A percentile compares a stretch with the other conserved stretches of the same genome.
Evolutionary conservation across 352 stramenopile genomes (phyloP).

Genomic region (Globisporangium takayamanum): DNA sequence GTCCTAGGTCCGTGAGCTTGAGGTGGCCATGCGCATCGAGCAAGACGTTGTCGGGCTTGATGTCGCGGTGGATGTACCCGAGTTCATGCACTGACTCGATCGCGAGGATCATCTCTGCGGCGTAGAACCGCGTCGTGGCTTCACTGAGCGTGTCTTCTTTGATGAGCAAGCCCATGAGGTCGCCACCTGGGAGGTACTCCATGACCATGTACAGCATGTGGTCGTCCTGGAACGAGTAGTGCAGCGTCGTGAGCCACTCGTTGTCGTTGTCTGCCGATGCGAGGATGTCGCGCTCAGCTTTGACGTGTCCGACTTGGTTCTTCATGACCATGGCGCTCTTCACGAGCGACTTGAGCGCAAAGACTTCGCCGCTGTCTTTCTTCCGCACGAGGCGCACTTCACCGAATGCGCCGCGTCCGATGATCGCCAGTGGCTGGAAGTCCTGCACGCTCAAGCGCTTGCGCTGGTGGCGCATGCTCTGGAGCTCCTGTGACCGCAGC

Average conservation of each 20-base stretch:
- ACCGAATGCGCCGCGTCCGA: slow-evolving; percentile 98
- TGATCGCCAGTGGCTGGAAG: slow-evolving; percentile 96
- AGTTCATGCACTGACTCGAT: slow-evolving; percentile 97
- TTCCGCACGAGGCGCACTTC: slow-evolving; percentile 92
- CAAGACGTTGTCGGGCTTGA: slow-evolving; percentile 97
- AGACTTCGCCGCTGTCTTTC: slow-evolving; percentile 80
- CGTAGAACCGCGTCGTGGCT: slow-evolving; percentile 92
- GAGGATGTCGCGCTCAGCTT: slow-evolving; percentile 96
- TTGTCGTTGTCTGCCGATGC: slow-evolving; percentile 92
- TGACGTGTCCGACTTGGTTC: slow-evolving; percentile 95
- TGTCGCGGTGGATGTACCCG: slow-evolving; percentile 98
- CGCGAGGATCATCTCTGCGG: slow-evolving; percentile 96
- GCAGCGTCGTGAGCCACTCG: slow-evolving; percentile 94
- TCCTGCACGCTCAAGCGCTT: slow-evolving; percentile 86
- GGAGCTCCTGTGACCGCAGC: slow-evolving; percentile 63
- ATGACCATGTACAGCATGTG: slow-evolving; percentile 93
- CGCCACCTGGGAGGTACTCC: slow-evolving; percentile 98
- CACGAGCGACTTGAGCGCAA: slow-evolving; percentile 90
- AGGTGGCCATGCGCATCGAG: slow-evolving; percentile 97
- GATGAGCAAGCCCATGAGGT: slow-evolving; percentile 99
- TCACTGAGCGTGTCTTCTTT: slow-evolving; percentile 95
- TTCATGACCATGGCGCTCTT: slow-evolving; percentile 90
- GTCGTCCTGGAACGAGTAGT: slow-evolving; percentile 97
- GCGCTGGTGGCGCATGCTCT: slow-evolving; percentile 75
- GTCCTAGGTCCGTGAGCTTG: slow-evolving; percentile 98